Conservation (phyloP, 805 yeast genomes). For the Yamadazyma akitaensis region DNA sequence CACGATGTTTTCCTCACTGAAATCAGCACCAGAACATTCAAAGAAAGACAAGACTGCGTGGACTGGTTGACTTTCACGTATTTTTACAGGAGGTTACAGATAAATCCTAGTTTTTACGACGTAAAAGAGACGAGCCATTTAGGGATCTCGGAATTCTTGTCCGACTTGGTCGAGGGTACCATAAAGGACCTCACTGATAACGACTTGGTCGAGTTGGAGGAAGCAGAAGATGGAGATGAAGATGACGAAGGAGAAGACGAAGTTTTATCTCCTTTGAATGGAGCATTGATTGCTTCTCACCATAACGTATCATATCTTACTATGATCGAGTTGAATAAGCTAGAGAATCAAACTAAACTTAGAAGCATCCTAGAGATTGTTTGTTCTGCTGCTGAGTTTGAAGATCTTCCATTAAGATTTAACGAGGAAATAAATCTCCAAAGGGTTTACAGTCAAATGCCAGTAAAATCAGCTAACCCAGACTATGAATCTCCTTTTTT, state of each 20-base stretch:
- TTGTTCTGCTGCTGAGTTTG: constrained; percentile 71
- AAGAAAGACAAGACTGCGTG: constrained; percentile 75
- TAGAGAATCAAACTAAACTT: constrained; percentile 55
- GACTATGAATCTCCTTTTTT: constrained; percentile 53
- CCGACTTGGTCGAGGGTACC: constrained; percentile 75
- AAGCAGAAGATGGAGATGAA: constrained; percentile 35
- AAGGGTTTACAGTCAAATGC: constrained; percentile 56
- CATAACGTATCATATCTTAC: constrained; percentile 64
- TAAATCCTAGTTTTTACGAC: constrained; percentile 90
- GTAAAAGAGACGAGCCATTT: constrained; percentile 56
- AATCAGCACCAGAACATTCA: constrained; percentile 62
- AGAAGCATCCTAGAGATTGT: constrained; percentile 62
- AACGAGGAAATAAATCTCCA: constrained; percentile 52
- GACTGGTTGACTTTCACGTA: constrained; percentile 87
- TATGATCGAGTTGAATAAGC: constrained; percentile 56
- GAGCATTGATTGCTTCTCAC: constrained; percentile 72
- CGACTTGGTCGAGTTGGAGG: constrained; percentile 58
- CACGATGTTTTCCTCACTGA: constrained; percentile 73
- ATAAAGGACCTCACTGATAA: constrained; percentile 60
- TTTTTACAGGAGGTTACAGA: constrained; percentile 74
- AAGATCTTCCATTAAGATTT: constrained; percentile 54
- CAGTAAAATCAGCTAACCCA: constrained; percentile 48
- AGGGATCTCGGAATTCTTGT: constrained; percentile 77
- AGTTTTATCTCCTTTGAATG: constrained; percentile 56
- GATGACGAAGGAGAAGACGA: constrained; percentile 35